These are phyloP conservation scores for Apiotrichum siamense DNA, from an alignment of 1,284 basidiomycete species.

Conservation along the genomic window DNA sequence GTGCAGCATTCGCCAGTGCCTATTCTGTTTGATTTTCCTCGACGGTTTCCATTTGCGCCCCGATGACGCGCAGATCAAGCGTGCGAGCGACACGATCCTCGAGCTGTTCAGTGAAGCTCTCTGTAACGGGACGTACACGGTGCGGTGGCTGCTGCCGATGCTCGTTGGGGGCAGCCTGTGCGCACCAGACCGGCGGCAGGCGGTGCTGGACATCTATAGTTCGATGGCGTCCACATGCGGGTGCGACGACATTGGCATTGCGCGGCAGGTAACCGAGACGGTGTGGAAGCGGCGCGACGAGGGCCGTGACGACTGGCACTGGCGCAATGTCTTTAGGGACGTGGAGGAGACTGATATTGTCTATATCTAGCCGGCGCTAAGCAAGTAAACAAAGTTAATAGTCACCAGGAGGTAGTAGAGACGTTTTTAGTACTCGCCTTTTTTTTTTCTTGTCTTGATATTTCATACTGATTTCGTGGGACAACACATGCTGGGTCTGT, in stretches of 20 bases:
- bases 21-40: slow-evolving; percentile 6
- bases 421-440: too few relatives aligned
- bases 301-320: neutral
- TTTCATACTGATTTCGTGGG: too few relatives aligned
- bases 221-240: slow-evolving; percentile 12
- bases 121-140: slow-evolving; percentile 8
- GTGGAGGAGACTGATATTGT: neutral
- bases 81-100: slow-evolving; percentile 8
- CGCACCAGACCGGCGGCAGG: neutral
- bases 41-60: slow-evolving; percentile 6
- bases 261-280: slow-evolving; percentile 1
- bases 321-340: neutral
- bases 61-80: slow-evolving; percentile 1
- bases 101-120: slow-evolving; percentile 13
- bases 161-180: slow-evolving; percentile 3
- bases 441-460: too few relatives aligned
- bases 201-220: slow-evolving; percentile 6
- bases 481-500: too few relatives aligned
- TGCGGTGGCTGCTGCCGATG: slow-evolving; percentile 12
- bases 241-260: slow-evolving; percentile 8
- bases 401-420: too few relatives aligned
- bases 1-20: slow-evolving; percentile 1
- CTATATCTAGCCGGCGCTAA: neutral
- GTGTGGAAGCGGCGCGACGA: slow-evolving; percentile 7
- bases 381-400: too few relatives aligned